Percentiles rank a stretch among this genome's conserved stretches.
Evolutionary conservation across 2,329 filamentous ascomycete genomes (phyloP).

Genomic region (Calonectria crousiana): DNA sequence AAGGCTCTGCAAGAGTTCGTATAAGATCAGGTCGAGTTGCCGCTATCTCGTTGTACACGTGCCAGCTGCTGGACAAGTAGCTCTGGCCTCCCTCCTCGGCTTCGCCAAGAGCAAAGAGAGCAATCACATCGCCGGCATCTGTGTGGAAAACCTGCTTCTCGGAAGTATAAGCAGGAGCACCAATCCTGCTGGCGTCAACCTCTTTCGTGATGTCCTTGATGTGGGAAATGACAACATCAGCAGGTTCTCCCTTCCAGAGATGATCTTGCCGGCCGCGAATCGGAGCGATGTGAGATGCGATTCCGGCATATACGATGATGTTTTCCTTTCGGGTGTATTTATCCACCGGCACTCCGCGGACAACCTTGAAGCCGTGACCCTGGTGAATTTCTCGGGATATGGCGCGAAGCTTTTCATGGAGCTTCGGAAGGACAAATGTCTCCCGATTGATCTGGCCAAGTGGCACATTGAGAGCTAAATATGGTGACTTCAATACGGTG

Average conservation of each 20-base stretch:
- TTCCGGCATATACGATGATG: constrained; percentile 68
- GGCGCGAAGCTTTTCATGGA: constrained; percentile 57
- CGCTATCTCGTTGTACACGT: constrained; percentile 73
- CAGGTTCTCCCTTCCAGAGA: constrained; percentile 55
- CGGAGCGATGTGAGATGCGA: constrained; percentile 68
- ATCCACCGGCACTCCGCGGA: constrained; percentile 67
- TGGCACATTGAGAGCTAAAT: constrained; percentile 49
- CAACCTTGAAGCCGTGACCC: constrained; percentile 70
- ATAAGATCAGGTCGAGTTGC: constrained; percentile 70
- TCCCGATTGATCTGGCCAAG: constrained; percentile 49
- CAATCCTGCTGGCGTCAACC: constrained; percentile 56
- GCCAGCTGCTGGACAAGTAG: constrained; percentile 68
- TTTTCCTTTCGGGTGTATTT: constrained; percentile 67
- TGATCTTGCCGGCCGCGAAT: constrained; percentile 65
- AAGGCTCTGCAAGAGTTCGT: constrained; percentile 64
- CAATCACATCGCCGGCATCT: constrained; percentile 65
- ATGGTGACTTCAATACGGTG: background rate
- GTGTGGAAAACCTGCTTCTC: constrained; percentile 69
- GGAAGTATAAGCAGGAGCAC: constrained; percentile 69
- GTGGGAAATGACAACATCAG: constrained; percentile 55
- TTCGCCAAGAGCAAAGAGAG: constrained; percentile 67
- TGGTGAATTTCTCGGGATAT: constrained; percentile 66
- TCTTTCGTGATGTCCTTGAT: constrained; percentile 38
- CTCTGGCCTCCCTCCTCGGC: constrained; percentile 67
- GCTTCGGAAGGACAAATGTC: constrained; percentile 31